phyloP scores from a whole-genome alignment of 2,329 filamentous ascomycete genomes.

The Aureobasidium sp. region DNA sequence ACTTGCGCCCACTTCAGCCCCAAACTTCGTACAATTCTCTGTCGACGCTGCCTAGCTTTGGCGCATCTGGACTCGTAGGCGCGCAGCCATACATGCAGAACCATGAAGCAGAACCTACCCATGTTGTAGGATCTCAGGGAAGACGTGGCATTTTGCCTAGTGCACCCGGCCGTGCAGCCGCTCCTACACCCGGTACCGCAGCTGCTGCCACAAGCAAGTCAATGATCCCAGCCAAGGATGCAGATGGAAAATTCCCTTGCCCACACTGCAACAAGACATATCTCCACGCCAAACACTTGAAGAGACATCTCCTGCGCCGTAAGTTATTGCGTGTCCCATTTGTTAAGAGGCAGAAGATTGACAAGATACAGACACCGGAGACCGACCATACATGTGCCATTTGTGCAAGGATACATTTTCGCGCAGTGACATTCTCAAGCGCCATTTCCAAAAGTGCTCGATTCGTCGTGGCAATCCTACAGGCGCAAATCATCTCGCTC shows the following conservation, averaged over 20 bases:
- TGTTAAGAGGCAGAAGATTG: constrained; percentile 23
- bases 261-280: constrained; percentile 98
- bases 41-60: constrained; percentile 31
- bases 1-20: constrained; percentile 33
- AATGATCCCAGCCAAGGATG: constrained; percentile 86
- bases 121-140: constrained; percentile 92
- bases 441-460: constrained; percentile 98
- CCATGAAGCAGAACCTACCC: constrained; percentile 59
- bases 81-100: constrained; percentile 31
- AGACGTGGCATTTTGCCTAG: constrained; percentile 86
- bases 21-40: constrained; percentile 33
- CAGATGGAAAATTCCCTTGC: constrained; percentile 96
- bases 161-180: constrained; percentile 75
- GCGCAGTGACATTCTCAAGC: constrained; percentile 94
- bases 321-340: constrained; percentile 44
- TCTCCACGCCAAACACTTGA: constrained; percentile 92
- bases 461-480: constrained; percentile 93
- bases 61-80: constrained; percentile 23
- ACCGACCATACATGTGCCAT: constrained; percentile 96
- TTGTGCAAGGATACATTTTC: constrained; percentile 97
- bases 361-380: constrained; percentile 71
- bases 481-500: constrained; percentile 86
- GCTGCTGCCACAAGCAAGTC: constrained; percentile 56
- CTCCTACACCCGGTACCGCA: constrained; percentile 61
- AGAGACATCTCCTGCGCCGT: constrained; percentile 93